These are phyloP conservation scores for Ormosia emarginata DNA, from an alignment of 306 rosid genomes.

Conservation along the genomic window DNA sequence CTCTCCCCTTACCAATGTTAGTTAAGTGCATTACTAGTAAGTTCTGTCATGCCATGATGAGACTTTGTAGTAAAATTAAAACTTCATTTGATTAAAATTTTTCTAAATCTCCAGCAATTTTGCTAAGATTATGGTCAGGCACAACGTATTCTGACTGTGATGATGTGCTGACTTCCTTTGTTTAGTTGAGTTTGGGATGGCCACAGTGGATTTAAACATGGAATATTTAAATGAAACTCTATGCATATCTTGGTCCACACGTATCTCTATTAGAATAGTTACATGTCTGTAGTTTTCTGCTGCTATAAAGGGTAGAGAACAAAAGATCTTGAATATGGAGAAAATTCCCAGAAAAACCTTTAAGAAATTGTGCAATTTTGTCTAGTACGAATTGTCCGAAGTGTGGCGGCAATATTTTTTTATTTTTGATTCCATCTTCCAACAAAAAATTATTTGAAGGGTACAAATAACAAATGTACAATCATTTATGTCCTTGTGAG, in stretches of 20 bases:
- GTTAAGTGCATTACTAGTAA: constrained; percentile 13
- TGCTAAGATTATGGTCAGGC: not conserved
- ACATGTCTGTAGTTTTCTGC: not conserved
- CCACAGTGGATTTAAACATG: not conserved
- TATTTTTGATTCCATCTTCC: constrained; percentile 6
- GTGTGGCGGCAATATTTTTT: not conserved
- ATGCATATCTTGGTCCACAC: not conserved
- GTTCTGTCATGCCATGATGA: not conserved
- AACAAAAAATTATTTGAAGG: not conserved
- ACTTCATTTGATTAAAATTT: not conserved
- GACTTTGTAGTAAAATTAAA: not conserved
- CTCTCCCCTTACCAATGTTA: constrained; percentile 74
- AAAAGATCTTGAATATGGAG: constrained; percentile 8
- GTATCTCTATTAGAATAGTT: not conserved
- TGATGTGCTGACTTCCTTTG: not conserved
- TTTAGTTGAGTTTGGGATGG: not conserved
- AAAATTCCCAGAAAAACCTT: constrained; percentile 21
- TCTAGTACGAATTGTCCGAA: not conserved
- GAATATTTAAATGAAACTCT: constrained; percentile 15
- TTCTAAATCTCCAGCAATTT: not conserved
- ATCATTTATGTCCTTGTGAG: not conserved
- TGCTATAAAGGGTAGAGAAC: constrained; percentile 14
- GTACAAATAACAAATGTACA: not conserved
- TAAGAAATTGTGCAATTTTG: constrained; percentile 14
- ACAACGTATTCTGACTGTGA: not conserved